Base-by-base conservation (phyloP, 768 basidiomycete species). In the Agaricus bisporus region DNA sequence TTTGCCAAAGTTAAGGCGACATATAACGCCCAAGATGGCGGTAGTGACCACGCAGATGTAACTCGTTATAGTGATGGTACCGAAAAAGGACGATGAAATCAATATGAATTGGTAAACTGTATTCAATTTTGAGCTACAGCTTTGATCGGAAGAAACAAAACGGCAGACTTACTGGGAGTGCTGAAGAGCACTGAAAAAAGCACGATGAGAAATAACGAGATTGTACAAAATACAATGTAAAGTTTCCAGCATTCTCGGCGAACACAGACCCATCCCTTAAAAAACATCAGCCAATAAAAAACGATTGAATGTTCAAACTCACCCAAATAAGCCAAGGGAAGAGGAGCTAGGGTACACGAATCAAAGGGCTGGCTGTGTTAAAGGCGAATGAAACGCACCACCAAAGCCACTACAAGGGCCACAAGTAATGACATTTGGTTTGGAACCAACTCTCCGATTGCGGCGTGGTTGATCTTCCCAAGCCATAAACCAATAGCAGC, bases 1-100 rank as follows among this genome's bases (percentile, higher is more conserved):
- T 55, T 76, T 72, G 46, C 69, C 76, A 58, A 83, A 85, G 58
- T 81, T 77, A 15, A 71, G 56, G 57, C 76, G 68, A 59, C 79
- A 83, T 22, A 80, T 62, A 48, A 75, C 58, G 7, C 75, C 79
- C 12, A 83, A 68, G 26, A 73, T 61, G 38, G 73, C 66, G 45
- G 72, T 77, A 17, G 71, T 67, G 61, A 69, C 52, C 36, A 76
- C 64, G 8, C 80, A 62, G 22, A 73, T 46, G 56, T 74, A 77
- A 0, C 77, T 63, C 4, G 73, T 71, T 18, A 73, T 61, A 9
- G 74, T 70, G 29, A 81, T 65, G 5, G 73, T 73, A 4, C 76
- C 72, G 51, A 81, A 80, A 60, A 79, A 79, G 5, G 70, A 63
- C 73, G 77, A 80, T 4, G 66, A 66, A 32, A 55, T 51, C 57